These are phyloP conservation scores for Cladosporium sp. DNA, from an alignment of 2,329 filamentous ascomycete genomes.

Conservation along the genomic window DNA sequence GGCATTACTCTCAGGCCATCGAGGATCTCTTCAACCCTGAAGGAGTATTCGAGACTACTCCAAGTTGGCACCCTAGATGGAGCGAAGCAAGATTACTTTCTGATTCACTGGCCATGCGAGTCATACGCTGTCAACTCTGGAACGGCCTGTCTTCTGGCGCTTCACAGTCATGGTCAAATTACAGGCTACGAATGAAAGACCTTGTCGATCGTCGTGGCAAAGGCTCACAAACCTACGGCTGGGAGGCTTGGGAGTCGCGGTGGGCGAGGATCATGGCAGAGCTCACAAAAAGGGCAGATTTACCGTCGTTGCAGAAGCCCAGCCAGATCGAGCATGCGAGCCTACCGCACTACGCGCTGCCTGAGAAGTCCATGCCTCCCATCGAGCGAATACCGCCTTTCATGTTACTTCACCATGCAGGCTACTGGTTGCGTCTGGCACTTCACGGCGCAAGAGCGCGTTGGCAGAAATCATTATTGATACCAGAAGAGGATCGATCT, in stretches of 20 bases:
- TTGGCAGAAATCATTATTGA: conserved; percentile 49
- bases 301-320: conserved; percentile 39
- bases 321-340: conserved; percentile 11
- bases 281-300: conserved; percentile 50
- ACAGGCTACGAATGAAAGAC: conserved; percentile 68
- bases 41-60: conserved; percentile 75
- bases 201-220: conserved; percentile 79
- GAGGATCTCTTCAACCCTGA: conserved; percentile 77
- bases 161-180: conserved; percentile 73
- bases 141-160: conserved; percentile 73
- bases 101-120: conserved; percentile 75
- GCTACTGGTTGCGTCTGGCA: conserved; percentile 57
- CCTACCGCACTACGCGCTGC: conserved; percentile 38
- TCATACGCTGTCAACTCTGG: conserved; percentile 79
- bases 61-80: conserved; percentile 85
- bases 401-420: conserved; percentile 58
- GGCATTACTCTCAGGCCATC: conserved; percentile 84
- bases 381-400: conserved; percentile 53
- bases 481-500: conserved; percentile 56
- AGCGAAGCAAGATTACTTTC: conserved; percentile 87
- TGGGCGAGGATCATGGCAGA: conserved; percentile 62
- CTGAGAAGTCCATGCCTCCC: conserved; percentile 48
- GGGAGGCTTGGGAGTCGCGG: conserved; percentile 87
- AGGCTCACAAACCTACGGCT: conserved; percentile 84
- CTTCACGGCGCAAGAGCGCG: conserved; percentile 50